Evolutionary conservation across 169 alveolate species (phyloP), one percentile per base, ranked within the genome.

Genomic region (Amoebophrya sp.): DNA sequence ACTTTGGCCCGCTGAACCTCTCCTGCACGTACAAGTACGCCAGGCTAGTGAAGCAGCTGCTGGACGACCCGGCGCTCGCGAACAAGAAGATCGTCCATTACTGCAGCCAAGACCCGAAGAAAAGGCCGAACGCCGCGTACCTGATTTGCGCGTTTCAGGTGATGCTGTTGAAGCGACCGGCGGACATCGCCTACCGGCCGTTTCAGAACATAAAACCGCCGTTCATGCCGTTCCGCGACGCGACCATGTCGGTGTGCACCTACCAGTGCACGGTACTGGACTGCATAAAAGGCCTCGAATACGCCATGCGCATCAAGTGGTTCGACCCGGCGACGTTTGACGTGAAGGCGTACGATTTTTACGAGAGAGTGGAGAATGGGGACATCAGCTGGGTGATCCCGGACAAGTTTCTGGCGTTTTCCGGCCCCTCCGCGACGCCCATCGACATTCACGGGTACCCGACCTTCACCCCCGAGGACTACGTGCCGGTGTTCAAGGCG

Each of bases 381-480:
- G 99, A 98, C 92, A 93, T 97, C 92, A 97, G 97, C 91, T 97
- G 99, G 98, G 95, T 97, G 77, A 95, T 98, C 40, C 99, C 99
- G 0, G 95, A 95, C 54, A 98, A 97, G 94, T 96, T 98, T 92
- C 90, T 97, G 40, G 99, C 99, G 39, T 98, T 98, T 92, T 94
- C 97, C 40, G 97, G 98, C 88, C 99, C 99, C 2, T 89, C 91
- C 33, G 93, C 97, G 29, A 94, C 96, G 0, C 90, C 96, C 14
- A 88, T 90, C 29, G 93, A 91, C 77, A 96, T 92, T 77, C 97
- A 94, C 39, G 94, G 93, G 90, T 90, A 33, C 54, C 91, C 91
- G 0, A 94, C 95, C 40, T 92, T 94, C 90, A 96, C 98, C 29
- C 99, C 99, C 23, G 98, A 96, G 93, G 98, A 97, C 93, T 98